Evolutionary conservation across 768 basidiomycete species (phyloP), one percentile per base, ranked within the genome.

Genomic region (Tulasnella sp.): DNA sequence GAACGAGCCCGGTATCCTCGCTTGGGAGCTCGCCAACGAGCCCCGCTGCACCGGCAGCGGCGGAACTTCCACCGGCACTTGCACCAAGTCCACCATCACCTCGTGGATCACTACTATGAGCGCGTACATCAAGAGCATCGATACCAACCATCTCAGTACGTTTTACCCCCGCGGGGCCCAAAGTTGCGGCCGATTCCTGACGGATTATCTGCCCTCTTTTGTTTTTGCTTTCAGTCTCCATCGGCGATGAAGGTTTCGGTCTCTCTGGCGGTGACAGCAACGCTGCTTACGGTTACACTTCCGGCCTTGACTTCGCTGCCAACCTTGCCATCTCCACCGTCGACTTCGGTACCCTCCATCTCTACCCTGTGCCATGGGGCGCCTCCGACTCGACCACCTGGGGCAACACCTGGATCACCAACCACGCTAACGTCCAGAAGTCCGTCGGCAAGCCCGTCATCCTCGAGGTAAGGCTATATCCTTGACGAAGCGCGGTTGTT

Each of bases 221-320:
- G 19, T 19, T 35, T 66, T n/a, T 35, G 22, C 70, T 71, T 35
- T 11, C 44, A 71, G 70, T 89, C 22, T 84, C 82, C 1, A 78
- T 89, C 35, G 87, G 88, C 16, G 88, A 89, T 75, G 87, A 89
- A 76, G 87, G 88, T 4, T 87, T 85, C 80, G 86, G 88, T 75
- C 77, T 84, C 74, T 82, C 84, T 0, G 77, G 80, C 32, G 62
- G 19, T 47, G 7, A 34, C 11, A 64, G 9, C 3, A 9, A 64
- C 26, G 1, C 1, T n/a, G 5, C 3, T 64, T 1, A 7, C 29
- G 14, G 35, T 35, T 19, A 17, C 62, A 14, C 80, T 36, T 84
- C 85, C 47, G 89, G 88, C 37, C 81, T 89, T 41, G 88, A 89
- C 74, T 90, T 90, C 76, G 44, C 70, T 32, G 67, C 75, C 5